Evolutionary conservation across 108 stramenopile genomes (phyloP), one percentile per base, ranked within the genome.

Genomic region (Cylindrotheca closterium): DNA sequence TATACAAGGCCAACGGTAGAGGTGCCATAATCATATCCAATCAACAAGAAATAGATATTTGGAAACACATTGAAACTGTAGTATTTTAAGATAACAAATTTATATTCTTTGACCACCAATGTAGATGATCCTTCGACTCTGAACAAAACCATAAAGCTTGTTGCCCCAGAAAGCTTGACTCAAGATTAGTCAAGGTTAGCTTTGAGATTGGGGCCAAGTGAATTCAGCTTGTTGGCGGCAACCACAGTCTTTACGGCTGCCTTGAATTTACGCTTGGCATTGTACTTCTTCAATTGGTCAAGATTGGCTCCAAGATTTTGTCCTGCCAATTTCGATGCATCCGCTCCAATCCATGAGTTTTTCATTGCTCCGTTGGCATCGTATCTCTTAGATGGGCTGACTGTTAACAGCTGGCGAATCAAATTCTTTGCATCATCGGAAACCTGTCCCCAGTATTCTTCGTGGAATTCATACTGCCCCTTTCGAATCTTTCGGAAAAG

Each of bases 401-500:
- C 93, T 8, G 80, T 82, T 59, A 96, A 70, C 25, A 96, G 63
- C 19, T 60, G 61, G 8, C 63, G 60, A 54, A 96, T 92, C 63
- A 96, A 63, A 29, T 82, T 67, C 70, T 94, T 94, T 56, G 95
- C 95, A 63, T 84, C 88, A 15, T 83, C 60, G 1, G 82, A 79
- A 0, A 96, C 91, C 31, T 80, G 70, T 62, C 81, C 85, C 93
- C 93, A 96, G 74, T 96, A 96, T 51, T 91, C 88, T 22, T 81
- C 83, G 58, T 89, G 90, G 63, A 96, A 93, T 71, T 93, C 85
- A 57, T 85, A 93, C 47, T 90, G 82, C 26, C 91, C 92, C 64
- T 84, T 87, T 48, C 90, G 81, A 48, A 95, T 96, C 51, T 89
- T 91, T 25, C 91, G 86, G 87, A 97, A 98, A 5, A 99, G 83